phyloP scores from a whole-genome alignment of 139 green algal species.

The Penium margaritaceum region DNA sequence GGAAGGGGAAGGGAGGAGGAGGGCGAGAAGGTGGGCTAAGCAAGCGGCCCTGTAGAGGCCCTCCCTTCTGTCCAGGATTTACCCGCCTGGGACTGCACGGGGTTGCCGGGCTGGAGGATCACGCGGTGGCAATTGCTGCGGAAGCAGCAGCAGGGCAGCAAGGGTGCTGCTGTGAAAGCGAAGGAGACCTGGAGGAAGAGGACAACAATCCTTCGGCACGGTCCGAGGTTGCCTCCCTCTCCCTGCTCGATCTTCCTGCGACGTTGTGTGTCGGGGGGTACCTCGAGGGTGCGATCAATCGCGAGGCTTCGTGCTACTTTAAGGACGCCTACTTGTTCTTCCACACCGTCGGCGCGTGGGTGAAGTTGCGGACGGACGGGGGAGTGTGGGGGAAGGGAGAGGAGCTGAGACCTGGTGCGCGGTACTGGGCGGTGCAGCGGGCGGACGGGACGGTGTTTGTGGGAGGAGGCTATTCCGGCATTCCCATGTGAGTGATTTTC shows the following conservation, averaged over 20 bases:
- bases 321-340: not conserved
- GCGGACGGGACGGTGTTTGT: not conserved
- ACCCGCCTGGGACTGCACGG: no score
- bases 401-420: not conserved
- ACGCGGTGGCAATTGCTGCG: no score
- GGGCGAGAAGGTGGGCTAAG: no score
- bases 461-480: not conserved
- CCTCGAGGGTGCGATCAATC: not conserved
- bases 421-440: not conserved
- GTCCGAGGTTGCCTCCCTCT: not conserved
- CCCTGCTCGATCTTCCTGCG: not conserved
- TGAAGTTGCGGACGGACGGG: no score
- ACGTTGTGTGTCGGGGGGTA: conserved; percentile 3
- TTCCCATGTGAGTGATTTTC: conserved; percentile 5
- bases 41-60: no score
- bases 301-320: not conserved
- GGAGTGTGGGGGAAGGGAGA: not conserved
- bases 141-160: no score
- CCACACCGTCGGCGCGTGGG: not conserved
- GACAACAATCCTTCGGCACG: not conserved
- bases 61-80: no score
- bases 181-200: no score
- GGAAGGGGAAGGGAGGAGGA: no score
- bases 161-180: no score
- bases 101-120: no score